These are phyloP conservation scores for Pseudocercospora pini-densiflorae DNA, from an alignment of 2,329 filamentous ascomycete species.

Conservation along the genomic window DNA sequence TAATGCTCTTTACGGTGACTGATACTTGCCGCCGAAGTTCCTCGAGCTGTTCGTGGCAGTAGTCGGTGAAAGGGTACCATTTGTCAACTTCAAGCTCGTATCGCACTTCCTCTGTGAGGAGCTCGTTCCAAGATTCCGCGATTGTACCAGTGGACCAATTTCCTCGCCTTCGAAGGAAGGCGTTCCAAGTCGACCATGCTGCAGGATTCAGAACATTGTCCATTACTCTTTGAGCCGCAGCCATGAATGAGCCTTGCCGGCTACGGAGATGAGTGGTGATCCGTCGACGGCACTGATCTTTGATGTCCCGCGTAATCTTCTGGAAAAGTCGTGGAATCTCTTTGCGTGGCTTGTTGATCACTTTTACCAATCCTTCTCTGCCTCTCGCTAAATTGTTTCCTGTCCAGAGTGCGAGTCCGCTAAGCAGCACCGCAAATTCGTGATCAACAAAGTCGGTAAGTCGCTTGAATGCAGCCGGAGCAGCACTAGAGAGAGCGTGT, in stretches of 20 bases:
- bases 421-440: background rate
- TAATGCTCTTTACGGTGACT: background rate
- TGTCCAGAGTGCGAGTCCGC: background rate
- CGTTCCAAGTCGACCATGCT: no score
- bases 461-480: background rate
- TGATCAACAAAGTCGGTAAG: background rate
- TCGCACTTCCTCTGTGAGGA: background rate
- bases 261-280: no score
- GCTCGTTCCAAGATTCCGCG: background rate
- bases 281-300: background rate
- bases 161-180: no score
- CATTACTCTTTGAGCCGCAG: no score
- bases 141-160: background rate
- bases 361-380: background rate
- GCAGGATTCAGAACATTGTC: no score
- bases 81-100: no score
- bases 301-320: background rate
- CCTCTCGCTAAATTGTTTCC: background rate
- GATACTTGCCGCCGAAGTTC: background rate
- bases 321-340: background rate
- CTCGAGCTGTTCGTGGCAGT: background rate
- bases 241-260: background rate
- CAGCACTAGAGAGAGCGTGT: background rate
- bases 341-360: background rate
- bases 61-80: no score